A percentile compares a stretch with the other conserved stretches of the same genome.
Evolutionary conservation across 345 rosid genomes (phyloP).

Genomic region (Hevea brasiliensis): DNA sequence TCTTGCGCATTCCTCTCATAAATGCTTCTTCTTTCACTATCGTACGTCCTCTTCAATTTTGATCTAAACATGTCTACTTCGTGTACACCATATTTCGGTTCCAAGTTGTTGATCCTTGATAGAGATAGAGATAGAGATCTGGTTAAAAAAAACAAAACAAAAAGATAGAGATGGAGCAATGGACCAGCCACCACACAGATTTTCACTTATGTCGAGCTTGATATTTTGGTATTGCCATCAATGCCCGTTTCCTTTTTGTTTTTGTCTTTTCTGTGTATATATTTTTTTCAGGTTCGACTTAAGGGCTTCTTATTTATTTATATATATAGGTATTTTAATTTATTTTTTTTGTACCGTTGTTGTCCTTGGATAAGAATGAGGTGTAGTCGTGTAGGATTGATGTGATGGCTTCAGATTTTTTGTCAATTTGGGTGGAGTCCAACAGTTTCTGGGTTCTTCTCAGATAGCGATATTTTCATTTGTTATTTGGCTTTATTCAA

Average conservation of each 20-base stretch:
- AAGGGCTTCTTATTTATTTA: no score
- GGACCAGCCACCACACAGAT: not conserved
- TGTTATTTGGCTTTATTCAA: constrained; percentile 9
- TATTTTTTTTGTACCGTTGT: constrained; percentile 3
- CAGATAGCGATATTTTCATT: constrained; percentile 28
- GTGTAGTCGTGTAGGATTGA: constrained; percentile 63
- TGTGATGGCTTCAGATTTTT: constrained; percentile 44
- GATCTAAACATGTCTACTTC: not conserved
- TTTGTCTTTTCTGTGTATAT: constrained; percentile 18
- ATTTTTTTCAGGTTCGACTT: not conserved
- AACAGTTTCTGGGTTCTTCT: constrained; percentile 37
- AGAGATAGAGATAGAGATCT: not conserved
- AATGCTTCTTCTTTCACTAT: no score
- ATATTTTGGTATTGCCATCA: not conserved
- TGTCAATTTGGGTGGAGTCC: constrained; percentile 45
- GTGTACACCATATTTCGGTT: not conserved
- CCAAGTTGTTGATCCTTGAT: not conserved
- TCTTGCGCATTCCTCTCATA: no score
- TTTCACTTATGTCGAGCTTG: not conserved
- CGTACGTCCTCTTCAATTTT: not conserved
- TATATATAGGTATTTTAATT: constrained; percentile 7
- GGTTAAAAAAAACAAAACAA: no score
- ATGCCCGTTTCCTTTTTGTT: not conserved
- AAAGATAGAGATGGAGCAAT: not conserved
- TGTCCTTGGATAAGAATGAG: constrained; percentile 41